Evolutionary conservation across 805 yeast genomes (phyloP), one percentile per base, ranked within the genome.

Genomic region (Tetrapisispora phaffii): DNA sequence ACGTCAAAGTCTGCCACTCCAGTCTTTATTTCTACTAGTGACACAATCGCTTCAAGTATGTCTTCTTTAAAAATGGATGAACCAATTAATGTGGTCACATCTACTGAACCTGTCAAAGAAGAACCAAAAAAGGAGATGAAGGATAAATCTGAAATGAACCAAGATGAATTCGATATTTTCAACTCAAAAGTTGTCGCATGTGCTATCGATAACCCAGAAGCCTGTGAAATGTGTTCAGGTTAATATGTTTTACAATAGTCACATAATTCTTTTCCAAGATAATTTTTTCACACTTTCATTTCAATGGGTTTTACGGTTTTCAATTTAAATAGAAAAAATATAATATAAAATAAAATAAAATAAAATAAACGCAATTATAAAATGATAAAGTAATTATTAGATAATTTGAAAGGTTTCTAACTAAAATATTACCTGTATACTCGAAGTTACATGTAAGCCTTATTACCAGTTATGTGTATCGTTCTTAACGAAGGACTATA

Each of bases 161-260:
- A 38, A 38, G 41, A 69, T 20, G 90, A 81, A 56, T 79, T 72
- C 47, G 96, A 90, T 65, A 90, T 90, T 56, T 93, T 72, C 76
- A 86, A 90, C 67, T 83, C 95, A 22, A 82, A 89, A 68, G 97
- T 85, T 29, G 80, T 90, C 69, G 96, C 96, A 31, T 90, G 98
- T 74, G 95, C 97, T 46, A 88, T 93, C 65, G 81, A 85, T 66
- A 90, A 93, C 72, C 97, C 97, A 48, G 97, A 86, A 71, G 79
- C 97, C 42, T 90, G 98, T 71, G 90, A 90, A 62, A 93, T 93
- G 97, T 93, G 98, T 74, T 90, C 97, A 48, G 97, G 97, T 72
- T 93, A 70, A 67, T 46, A 34, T 9, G 13, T 12, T 34, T 12
- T 9, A 21, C 13, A 19, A 12, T 28, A 28, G 16, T 28, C 34